Evolutionary conservation across 495 filamentous ascomycete genomes (phyloP).

Genomic region (Pseudoneurospora amorphoporcata): DNA sequence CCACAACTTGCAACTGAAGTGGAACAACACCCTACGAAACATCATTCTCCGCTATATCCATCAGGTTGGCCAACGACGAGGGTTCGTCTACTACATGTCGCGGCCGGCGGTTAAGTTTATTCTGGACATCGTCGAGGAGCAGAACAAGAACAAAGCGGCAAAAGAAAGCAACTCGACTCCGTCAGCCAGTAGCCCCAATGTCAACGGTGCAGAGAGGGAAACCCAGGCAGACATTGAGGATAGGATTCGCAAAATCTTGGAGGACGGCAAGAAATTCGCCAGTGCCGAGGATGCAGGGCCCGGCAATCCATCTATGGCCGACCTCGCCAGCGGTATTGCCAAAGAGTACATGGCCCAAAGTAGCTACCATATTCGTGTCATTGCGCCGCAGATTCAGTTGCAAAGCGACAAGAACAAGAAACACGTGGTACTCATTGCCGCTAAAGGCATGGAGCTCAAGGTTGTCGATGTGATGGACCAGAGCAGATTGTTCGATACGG

Average conservation of each 20-base stretch:
- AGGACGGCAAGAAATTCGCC: conserved; percentile 75
- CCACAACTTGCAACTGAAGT: conserved; percentile 94
- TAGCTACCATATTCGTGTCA: conserved; percentile 85
- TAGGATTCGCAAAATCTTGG: conserved; percentile 77
- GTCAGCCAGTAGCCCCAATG: conserved; percentile 25
- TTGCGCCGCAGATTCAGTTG: conserved; percentile 93
- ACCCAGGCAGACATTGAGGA: conserved; percentile 62
- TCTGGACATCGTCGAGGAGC: conserved; percentile 91
- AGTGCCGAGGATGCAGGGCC: conserved; percentile 51
- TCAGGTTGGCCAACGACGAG: conserved; percentile 89
- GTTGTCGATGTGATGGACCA: conserved; percentile 97
- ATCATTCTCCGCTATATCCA: conserved; percentile 96
- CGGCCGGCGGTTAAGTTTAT: conserved; percentile 95
- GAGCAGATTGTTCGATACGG: conserved; percentile 78
- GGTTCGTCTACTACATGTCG: conserved; percentile 97
- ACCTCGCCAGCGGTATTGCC: conserved; percentile 64
- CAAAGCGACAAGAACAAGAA: conserved; percentile 97
- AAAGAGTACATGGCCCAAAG: conserved; percentile 90
- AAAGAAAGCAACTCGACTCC: conserved; percentile 28
- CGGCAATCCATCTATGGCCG: conserved; percentile 37
- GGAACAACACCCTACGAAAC: conserved; percentile 93
- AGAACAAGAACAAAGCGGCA: conserved; percentile 52
- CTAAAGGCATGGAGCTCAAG: conserved; percentile 94
- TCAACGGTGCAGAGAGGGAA: conserved; percentile 38
- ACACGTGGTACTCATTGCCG: conserved; percentile 82